Base-by-base conservation (phyloP, 78 protist species). In the Cavenderia fasciculata region DNA sequence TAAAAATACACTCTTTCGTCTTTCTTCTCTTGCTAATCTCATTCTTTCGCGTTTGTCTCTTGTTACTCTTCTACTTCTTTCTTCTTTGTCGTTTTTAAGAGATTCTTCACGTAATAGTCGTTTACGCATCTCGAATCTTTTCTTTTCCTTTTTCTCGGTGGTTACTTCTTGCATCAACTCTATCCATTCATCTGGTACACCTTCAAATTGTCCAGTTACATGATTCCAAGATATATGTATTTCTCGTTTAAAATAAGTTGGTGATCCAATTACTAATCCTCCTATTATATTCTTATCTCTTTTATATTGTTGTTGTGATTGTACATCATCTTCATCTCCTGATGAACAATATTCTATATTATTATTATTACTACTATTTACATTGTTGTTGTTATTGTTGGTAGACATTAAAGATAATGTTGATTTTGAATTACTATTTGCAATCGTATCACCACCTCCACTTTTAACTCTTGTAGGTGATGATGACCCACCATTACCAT, bases 131-230 rank as follows among this genome's bases (percentile, higher is more conserved):
- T 82, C 90, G 46, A 57, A 18, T 34, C 63, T 40, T 1, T 65
- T 49, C 49, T 82, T 82, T 40, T 46, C 73, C n/a, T 69, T 69
- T 44, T 82, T 82, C 23, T 82, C 90, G 11, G 51, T 56, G 2
- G 90, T 56, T 7, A 68, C 65, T 44, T 59, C 46, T 68, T 43
- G 65, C 6, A 82, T 21, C 29, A 68, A 19, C 7, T 59, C 41
- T 31, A 43, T 31, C 90, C 90, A 82, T 34, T 82, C 68, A 7
- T 25, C 54, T 40, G 90, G 90, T 19, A 68, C 90, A 57, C 90
- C 90, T 33, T 82, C 90, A 41, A 82, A 82, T 68, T 82, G 90
- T 44, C 90, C 90, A 27, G 90, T 66, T 2, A 68, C 78, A 21
- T 49, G 90, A 56, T 82, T 82, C 90, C 90, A 82, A 34, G 90